Conservation (phyloP, 2,329 filamentous ascomycete genomes). For the Hypoxylon sp. region DNA sequence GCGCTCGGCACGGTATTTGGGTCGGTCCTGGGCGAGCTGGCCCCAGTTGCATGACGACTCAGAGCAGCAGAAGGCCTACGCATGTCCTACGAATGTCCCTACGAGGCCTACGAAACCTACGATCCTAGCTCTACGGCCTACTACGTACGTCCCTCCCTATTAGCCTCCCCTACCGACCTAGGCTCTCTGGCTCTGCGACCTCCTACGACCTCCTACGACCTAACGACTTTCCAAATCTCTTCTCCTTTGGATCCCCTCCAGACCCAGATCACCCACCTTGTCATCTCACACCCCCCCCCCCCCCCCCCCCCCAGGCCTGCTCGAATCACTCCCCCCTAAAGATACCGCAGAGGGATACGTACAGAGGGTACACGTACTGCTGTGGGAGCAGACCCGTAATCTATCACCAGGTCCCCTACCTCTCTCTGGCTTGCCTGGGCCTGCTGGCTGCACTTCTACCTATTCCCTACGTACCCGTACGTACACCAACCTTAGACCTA, state of each 20-base stretch:
- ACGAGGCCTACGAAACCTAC: conserved; percentile 37
- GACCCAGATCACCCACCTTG: too few relatives aligned
- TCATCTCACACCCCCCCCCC: conserved; percentile 1
- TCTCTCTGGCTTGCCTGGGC: neutral
- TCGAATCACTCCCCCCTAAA: conserved; percentile 15
- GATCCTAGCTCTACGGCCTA: too few relatives aligned
- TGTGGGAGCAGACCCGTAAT: conserved; percentile 22
- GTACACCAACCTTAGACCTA: conserved; percentile 14
- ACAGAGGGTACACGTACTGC: conserved; percentile 14
- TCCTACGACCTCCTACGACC: too few relatives aligned
- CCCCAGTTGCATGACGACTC: conserved; percentile 23
- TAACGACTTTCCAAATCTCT: too few relatives aligned
- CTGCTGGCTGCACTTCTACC: neutral
- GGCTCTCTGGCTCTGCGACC: too few relatives aligned
- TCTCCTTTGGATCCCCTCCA: too few relatives aligned
- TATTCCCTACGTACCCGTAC: neutral
- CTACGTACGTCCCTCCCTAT: too few relatives aligned
- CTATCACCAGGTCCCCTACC: conserved; percentile 6
- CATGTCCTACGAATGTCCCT: too few relatives aligned
- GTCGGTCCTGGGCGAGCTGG: neutral
- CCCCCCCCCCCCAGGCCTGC: conserved; percentile 3
- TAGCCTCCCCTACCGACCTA: too few relatives aligned
- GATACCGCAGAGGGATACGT: too few relatives aligned
- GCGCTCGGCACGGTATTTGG: conserved; percentile 31
- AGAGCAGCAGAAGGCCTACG: conserved; percentile 25